phyloP scores from a whole-genome alignment of 169 alveolate species.

The Perkinsus olseni region DNA sequence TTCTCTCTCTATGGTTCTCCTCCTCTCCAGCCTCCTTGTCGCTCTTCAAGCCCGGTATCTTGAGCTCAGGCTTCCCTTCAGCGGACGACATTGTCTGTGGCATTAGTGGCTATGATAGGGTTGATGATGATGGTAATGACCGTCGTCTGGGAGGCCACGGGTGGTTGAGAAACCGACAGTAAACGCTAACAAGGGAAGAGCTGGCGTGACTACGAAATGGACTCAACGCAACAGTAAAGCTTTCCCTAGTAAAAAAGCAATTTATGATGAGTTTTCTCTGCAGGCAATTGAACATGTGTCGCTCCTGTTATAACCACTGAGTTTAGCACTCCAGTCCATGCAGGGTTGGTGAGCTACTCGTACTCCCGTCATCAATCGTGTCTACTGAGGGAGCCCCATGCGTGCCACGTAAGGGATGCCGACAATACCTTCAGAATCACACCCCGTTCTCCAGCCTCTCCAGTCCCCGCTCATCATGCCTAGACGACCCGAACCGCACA shows the following conservation, averaged over 20 bases:
- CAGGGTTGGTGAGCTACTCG: background rate
- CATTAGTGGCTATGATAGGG: too few species aligned
- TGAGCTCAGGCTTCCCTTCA: background rate
- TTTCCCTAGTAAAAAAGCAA: background rate
- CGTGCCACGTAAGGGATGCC: background rate
- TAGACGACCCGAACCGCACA: background rate
- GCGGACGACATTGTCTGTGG: background rate
- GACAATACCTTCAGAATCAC: background rate
- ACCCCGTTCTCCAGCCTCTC: background rate
- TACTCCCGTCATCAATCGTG: background rate
- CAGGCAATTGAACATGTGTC: background rate
- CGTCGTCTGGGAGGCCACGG: background rate
- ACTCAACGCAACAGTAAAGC: background rate
- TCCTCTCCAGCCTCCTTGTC: background rate
- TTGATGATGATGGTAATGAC: background rate
- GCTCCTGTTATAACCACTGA: background rate
- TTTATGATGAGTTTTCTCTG: background rate
- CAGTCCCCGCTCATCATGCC: background rate
- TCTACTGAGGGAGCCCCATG: background rate
- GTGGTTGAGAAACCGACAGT: background rate
- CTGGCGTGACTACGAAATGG: background rate
- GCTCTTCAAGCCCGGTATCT: background rate
- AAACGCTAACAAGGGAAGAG: background rate
- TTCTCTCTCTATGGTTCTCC: background rate
- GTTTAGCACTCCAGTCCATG: background rate